Conservation (phyloP, 2,329 filamentous ascomycete genomes). For the Alternaria postmessia region DNA sequence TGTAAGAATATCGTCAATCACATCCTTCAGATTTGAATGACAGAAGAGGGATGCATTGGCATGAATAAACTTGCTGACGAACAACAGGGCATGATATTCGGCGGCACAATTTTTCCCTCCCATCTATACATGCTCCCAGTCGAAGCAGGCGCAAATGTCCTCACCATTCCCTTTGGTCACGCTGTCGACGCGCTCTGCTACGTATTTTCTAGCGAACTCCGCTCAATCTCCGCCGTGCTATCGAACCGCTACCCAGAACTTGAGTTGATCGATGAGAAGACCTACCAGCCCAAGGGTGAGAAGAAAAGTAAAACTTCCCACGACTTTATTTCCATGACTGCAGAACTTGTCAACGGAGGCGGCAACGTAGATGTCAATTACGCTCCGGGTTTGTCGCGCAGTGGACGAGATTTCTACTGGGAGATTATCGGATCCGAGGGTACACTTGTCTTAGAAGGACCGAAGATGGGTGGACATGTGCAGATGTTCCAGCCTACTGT, state of each 20-base stretch:
- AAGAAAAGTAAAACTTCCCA: constrained; percentile 39
- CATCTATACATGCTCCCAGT: constrained; percentile 61
- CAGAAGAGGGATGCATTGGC: neutral
- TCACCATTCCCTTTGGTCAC: constrained; percentile 54
- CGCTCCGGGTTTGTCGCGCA: constrained; percentile 27
- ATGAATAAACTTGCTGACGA: neutral
- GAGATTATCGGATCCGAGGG: constrained; percentile 52
- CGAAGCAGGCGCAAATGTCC: constrained; percentile 54
- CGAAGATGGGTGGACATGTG: constrained; percentile 38
- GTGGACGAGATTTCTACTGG: constrained; percentile 41
- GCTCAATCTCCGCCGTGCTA: constrained; percentile 36
- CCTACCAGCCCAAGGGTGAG: constrained; percentile 20
- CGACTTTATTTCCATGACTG: constrained; percentile 38
- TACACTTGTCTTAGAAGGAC: constrained; percentile 39
- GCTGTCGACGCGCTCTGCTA: constrained; percentile 42
- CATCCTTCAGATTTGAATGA: neutral
- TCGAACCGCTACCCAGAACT: constrained; percentile 33
- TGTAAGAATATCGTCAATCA: constrained; percentile 5
- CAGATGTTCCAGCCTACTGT: constrained; percentile 55
- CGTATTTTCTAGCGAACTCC: constrained; percentile 39
- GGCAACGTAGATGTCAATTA: constrained; percentile 38
- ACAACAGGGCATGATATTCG: constrained; percentile 31
- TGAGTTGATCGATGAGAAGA: constrained; percentile 26
- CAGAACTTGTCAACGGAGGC: constrained; percentile 30
- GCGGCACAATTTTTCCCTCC: constrained; percentile 18